Conservation (phyloP, 2,329 filamentous ascomycete genomes). For the Golovinomyces cichoracearum region DNA sequence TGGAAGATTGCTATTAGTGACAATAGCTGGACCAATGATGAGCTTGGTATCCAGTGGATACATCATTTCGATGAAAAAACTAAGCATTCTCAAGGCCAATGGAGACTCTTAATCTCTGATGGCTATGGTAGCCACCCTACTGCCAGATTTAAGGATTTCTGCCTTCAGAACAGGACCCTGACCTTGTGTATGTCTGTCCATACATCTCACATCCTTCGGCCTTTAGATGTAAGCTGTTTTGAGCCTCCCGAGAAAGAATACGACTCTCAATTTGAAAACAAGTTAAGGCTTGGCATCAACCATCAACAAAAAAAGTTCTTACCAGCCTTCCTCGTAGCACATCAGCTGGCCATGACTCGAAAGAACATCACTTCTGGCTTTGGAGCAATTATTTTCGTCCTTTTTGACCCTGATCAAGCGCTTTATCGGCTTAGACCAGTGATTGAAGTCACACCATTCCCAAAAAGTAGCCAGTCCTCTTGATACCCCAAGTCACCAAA, state of each 20-base stretch:
- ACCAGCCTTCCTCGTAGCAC: background rate
- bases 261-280: background rate
- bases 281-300: background rate
- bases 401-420: background rate
- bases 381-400: background rate
- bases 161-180: conserved; percentile 13
- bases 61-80: conserved; percentile 2
- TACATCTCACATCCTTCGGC: conserved; percentile 16
- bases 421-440: conserved; percentile 9
- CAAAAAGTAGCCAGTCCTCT: background rate
- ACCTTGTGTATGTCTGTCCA: conserved; percentile 15
- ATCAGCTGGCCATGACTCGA: background rate
- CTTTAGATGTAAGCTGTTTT: conserved; percentile 16
- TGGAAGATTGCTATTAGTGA: conserved; percentile 10
- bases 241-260: conserved; percentile 12
- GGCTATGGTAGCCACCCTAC: conserved; percentile 13
- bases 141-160: background rate
- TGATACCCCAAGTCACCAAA: background rate
- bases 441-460: conserved; percentile 1
- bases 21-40: conserved; percentile 15
- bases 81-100: conserved; percentile 3
- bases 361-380: background rate
- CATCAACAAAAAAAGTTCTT: background rate
- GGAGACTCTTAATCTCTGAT: conserved; percentile 16
- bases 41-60: conserved; percentile 11